phyloP scores from a whole-genome alignment of 1,284 basidiomycete genomes.

The Cutaneotrichosporon sp. region DNA sequence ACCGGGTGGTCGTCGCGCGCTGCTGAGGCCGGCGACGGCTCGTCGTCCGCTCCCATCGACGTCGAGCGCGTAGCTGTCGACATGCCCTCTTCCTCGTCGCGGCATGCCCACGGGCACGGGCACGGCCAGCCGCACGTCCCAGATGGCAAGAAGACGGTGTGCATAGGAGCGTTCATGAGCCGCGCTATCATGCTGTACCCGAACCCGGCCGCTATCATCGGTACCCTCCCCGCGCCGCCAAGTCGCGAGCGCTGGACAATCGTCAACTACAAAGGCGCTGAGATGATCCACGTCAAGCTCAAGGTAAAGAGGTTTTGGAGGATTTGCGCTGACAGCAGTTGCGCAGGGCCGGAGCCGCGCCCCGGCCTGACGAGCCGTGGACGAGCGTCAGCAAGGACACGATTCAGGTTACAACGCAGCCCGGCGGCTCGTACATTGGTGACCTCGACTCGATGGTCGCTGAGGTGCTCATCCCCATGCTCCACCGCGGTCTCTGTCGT shows the following conservation, averaged over 20 bases:
- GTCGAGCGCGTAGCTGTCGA: constrained; percentile 20
- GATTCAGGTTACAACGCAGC: constrained; percentile 59
- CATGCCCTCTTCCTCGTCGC: not conserved
- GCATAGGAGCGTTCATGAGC: constrained; percentile 76
- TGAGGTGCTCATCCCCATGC: constrained; percentile 68
- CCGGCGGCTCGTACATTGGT: constrained; percentile 60
- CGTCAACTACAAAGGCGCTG: constrained; percentile 49
- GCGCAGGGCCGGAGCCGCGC: constrained; percentile 46
- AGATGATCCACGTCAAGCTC: constrained; percentile 72
- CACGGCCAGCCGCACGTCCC: constrained; percentile 13
- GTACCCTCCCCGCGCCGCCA: constrained; percentile 41
- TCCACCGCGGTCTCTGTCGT: constrained; percentile 73
- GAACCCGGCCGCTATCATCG: constrained; percentile 61
- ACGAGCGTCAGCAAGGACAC: constrained; percentile 59
- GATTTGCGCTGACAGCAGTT: constrained; percentile 28
- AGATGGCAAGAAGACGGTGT: constrained; percentile 53
- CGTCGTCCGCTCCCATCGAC: constrained; percentile 29
- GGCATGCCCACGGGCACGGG: constrained; percentile 11
- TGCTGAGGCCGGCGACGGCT: constrained; percentile 1
- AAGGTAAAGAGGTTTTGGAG: too few relatives aligned
- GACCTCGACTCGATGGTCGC: constrained; percentile 80
- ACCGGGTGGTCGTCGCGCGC: not conserved
- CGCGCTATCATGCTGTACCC: constrained; percentile 83
- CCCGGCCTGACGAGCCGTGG: constrained; percentile 54
- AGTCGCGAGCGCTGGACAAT: constrained; percentile 25